Evolutionary conservation across 2,329 filamentous ascomycete genomes (phyloP), one percentile per base, ranked within the genome.

Genomic region (Diplodia mutila): DNA sequence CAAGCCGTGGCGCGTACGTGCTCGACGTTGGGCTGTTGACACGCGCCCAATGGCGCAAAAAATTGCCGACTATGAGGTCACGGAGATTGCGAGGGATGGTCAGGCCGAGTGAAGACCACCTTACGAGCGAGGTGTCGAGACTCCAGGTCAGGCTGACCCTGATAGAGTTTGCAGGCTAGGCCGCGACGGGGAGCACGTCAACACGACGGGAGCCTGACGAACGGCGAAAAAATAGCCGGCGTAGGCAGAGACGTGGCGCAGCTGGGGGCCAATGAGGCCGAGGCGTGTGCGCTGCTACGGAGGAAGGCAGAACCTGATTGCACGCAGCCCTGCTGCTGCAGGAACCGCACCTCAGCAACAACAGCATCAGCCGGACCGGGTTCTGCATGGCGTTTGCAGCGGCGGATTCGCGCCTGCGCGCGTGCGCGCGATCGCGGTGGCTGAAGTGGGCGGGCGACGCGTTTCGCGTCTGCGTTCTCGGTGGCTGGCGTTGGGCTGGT

Each of bases 401-500:
- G 8, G 29, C 29, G n/a, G 11, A n/a, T 51, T 23, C 21, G 14
- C 23, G 37, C 25, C 16, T 27, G 37, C 21, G 55, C 18, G 23
- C 34, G 34, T 9, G 34, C 34, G 25, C 25, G 42, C 42, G n/a
- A 9, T 48, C 34, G 21, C n/a, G 7, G 27, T 51, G 59, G 59
- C 59, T 63, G 42, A 21, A 18, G 12, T 29, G 9, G 57, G 27
- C 42, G n/a, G 11, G 18, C 5, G 46, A 29, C 16, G 42, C 59
- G 59, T 51, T 51, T 51, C 59, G 34, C 11, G 42, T 51, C 11
- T 12, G 59, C 46, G 59, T 51, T 37, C 27, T n/a, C 39, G 63
- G 64, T 37, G 49, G 52, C 64, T 66, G 64, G 64, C 64, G 64
- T 66, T 57, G 64, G 64, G 64, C 59, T 63, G 59, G 59, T 51